These are phyloP conservation scores for Gonapodya prolifera DNA, from an alignment of 192 early-diverging fungal species.

Conservation along the genomic window DNA sequence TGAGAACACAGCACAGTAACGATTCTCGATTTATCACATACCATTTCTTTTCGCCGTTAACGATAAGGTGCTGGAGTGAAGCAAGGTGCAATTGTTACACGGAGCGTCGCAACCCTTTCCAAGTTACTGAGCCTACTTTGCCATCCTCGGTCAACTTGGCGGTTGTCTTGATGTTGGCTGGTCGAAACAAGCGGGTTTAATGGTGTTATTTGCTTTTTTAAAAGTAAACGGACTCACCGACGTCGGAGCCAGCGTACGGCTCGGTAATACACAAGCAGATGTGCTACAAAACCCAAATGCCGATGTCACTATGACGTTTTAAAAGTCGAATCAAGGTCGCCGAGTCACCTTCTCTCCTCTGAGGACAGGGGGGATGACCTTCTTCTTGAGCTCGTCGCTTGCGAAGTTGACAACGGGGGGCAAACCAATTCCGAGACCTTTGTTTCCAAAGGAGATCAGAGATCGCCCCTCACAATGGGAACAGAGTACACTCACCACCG, in stretches of 20 bases:
- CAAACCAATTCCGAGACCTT: constrained; percentile 56
- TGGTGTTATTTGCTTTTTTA: no score
- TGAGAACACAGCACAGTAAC: neutral
- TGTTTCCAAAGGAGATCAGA: neutral
- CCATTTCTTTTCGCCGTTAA: constrained; percentile 81
- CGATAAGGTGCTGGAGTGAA: neutral
- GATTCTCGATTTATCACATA: constrained; percentile 14
- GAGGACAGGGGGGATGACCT: constrained; percentile 49
- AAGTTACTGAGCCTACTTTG: constrained; percentile 14
- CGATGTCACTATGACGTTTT: no score
- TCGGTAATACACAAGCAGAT: constrained; percentile 76
- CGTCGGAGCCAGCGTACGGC: constrained; percentile 23
- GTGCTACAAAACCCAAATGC: no score
- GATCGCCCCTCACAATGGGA: neutral
- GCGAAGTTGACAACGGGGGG: constrained; percentile 62
- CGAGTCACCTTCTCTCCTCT: constrained; percentile 31
- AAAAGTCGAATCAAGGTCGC: neutral
- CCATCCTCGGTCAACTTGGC: constrained; percentile 56
- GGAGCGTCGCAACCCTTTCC: no score
- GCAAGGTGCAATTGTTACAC: no score
- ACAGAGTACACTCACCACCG: constrained; percentile 34
- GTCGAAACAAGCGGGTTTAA: constrained; percentile 42
- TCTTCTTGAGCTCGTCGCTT: constrained; percentile 50
- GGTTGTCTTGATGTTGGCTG: constrained; percentile 48
- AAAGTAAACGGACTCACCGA: neutral